Percentiles rank a stretch among this genome's conserved stretches.
These are phyloP conservation scores for Hippophae tibetana DNA, from an alignment of 306 rosid species.

Conservation along the genomic window DNA sequence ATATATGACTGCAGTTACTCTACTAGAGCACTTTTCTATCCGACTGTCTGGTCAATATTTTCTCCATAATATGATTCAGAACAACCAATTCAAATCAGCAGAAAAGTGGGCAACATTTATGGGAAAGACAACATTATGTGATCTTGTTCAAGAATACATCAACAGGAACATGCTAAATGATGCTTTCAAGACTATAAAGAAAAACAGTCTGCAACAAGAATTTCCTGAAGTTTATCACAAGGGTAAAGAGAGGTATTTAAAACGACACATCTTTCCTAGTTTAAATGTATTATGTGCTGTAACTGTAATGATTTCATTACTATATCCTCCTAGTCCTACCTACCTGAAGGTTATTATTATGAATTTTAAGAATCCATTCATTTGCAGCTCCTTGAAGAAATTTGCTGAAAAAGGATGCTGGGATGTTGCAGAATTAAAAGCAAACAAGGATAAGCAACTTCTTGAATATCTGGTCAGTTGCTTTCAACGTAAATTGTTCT, in stretches of 20 bases:
- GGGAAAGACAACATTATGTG: constrained; percentile 67
- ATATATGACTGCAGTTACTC: constrained; percentile 60
- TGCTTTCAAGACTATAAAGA: constrained; percentile 65
- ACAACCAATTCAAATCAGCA: constrained; percentile 71
- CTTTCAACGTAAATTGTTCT: constrained; percentile 14
- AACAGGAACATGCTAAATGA: constrained; percentile 59
- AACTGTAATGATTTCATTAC: not conserved
- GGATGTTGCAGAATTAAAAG: constrained; percentile 92
- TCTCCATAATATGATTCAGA: constrained; percentile 57
- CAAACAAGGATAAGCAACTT: constrained; percentile 60
- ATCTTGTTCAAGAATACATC: constrained; percentile 51
- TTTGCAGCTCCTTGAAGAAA: constrained; percentile 66
- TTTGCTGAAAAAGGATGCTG: constrained; percentile 93
- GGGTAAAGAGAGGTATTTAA: constrained; percentile 67
- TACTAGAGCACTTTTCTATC: constrained; percentile 74
- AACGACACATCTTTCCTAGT: constrained; percentile 9
- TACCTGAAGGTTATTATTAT: constrained; percentile 7
- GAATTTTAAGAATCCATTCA: constrained; percentile 16
- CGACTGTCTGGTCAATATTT: constrained; percentile 51
- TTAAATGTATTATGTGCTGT: no score
- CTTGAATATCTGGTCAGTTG: constrained; percentile 82
- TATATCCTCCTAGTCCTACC: constrained; percentile 13
- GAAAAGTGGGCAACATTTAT: constrained; percentile 93
- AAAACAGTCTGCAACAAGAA: constrained; percentile 64
- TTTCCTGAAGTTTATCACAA: constrained; percentile 69